Conservation (phyloP, 1,284 basidiomycete species). For the Marasmius sp. region DNA sequence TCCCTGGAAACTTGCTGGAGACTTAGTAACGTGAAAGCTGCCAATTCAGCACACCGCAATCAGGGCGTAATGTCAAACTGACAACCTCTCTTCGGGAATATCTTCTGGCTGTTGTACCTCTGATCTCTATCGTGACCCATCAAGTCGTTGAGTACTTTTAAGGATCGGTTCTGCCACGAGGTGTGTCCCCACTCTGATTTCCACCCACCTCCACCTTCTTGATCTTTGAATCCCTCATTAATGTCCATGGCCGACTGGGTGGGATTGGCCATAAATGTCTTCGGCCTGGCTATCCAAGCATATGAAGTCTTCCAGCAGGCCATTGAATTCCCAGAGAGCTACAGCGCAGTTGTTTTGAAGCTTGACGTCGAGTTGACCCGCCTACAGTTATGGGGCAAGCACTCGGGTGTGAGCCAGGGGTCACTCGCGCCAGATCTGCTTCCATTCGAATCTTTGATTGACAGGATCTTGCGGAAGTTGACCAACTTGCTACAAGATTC, state of each 20-base stretch:
- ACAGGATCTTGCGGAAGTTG: conserved; percentile 3
- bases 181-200: background rate
- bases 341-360: conserved; percentile 3
- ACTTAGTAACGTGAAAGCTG: too few relatives aligned
- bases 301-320: conserved; percentile 8
- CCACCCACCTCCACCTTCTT: background rate
- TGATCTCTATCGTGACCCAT: too few relatives aligned
- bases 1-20: too few relatives aligned
- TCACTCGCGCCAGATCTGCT: background rate
- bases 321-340: conserved; percentile 7
- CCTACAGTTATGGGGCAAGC: conserved; percentile 7
- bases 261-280: conserved; percentile 1
- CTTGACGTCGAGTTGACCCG: conserved; percentile 9
- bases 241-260: background rate
- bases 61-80: too few relatives aligned
- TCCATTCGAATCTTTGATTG: conserved; percentile 4
- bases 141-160: too few relatives aligned
- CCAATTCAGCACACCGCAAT: too few relatives aligned
- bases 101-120: too few relatives aligned
- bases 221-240: too few relatives aligned
- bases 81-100: too few relatives aligned
- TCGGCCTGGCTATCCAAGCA: conserved; percentile 2
- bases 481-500: conserved; percentile 6
- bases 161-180: too few relatives aligned
- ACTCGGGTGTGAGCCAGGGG: conserved; percentile 4